Percentiles rank a stretch among this genome's conserved stretches.
Conservation (phyloP, 306 rosid genomes). For the Comarum palustre region DNA sequence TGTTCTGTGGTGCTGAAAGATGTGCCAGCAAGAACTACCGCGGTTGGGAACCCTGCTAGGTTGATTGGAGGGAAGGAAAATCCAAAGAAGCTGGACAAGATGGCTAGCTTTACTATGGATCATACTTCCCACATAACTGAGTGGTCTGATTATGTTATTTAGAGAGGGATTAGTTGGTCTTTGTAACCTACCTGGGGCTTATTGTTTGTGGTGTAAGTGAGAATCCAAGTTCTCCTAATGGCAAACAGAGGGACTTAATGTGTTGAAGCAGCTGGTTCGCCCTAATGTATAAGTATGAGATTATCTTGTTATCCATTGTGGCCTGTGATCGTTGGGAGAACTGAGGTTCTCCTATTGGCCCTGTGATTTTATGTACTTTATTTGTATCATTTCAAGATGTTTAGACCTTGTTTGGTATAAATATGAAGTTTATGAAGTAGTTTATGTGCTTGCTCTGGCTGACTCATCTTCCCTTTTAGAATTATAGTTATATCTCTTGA, state of each 20-base stretch:
- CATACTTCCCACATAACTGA: conserved; percentile 65
- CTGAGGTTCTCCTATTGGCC: conserved; percentile 34
- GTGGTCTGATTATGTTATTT: conserved; percentile 75
- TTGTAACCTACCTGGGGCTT: not conserved
- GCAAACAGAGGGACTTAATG: conserved; percentile 20
- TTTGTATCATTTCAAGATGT: conserved; percentile 30
- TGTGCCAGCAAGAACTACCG: conserved; percentile 87
- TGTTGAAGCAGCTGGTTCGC: conserved; percentile 21
- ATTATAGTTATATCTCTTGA: not conserved
- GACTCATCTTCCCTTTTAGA: not conserved
- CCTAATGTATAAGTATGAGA: not conserved
- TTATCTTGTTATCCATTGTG: not conserved
- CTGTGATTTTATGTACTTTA: conserved; percentile 20
- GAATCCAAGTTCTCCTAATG: conserved; percentile 47
- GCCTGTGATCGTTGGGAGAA: conserved; percentile 11
- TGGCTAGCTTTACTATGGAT: conserved; percentile 84
- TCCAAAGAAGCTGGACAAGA: conserved; percentile 62
- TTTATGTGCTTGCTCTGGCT: not conserved
- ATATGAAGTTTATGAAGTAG: not conserved
- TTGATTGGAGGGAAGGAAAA: conserved; percentile 81
- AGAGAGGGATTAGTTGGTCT: conserved; percentile 13
- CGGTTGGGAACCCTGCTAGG: conserved; percentile 81
- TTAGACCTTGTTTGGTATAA: conserved; percentile 5
- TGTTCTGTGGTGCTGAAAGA: conserved; percentile 86
- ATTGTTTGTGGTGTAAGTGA: conserved; percentile 41